Conservation (phyloP, 768 basidiomycete genomes). For the Clitopilus passeckerianus region DNA sequence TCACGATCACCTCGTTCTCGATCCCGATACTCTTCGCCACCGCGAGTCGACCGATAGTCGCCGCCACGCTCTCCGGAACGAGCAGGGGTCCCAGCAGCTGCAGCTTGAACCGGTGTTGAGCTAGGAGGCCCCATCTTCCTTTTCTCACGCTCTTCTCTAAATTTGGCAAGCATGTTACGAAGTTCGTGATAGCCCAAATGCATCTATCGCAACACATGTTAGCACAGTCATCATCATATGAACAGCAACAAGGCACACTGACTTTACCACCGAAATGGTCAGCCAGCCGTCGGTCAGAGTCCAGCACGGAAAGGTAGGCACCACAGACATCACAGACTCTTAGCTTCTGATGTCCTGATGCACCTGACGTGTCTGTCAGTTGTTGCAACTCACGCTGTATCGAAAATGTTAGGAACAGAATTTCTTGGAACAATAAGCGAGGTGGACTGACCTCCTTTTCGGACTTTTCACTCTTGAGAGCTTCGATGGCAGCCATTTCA, state of each 20-base stretch:
- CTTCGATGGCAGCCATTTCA: conserved; percentile 96
- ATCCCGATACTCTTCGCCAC: conserved; percentile 56
- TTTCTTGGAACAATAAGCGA: conserved; percentile 5
- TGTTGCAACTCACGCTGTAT: conserved; percentile 87
- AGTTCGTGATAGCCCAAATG: conserved; percentile 98
- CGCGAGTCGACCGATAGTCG: conserved; percentile 57
- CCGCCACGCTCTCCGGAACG: conserved; percentile 31
- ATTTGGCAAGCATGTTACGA: conserved; percentile 87
- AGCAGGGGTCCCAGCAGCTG: conserved; percentile 35
- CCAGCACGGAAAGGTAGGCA: conserved; percentile 96
- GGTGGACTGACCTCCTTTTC: conserved; percentile 79
- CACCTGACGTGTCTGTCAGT: conserved; percentile 95
- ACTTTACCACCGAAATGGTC: conserved; percentile 99
- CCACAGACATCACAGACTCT: conserved; percentile 99
- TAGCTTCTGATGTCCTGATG: conserved; percentile 99
- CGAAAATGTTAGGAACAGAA: conserved; percentile 6
- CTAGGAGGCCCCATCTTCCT: conserved; percentile 55
- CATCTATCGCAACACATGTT: conserved; percentile 60
- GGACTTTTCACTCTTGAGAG: conserved; percentile 89
- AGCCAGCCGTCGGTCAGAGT: conserved; percentile 96
- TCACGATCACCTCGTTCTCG: conserved; percentile 63
- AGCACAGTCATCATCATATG: conserved; percentile 15
- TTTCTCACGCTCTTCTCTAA: conserved; percentile 88
- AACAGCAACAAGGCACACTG: conserved; percentile 21
- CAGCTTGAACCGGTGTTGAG: conserved; percentile 31